A percentile compares a stretch with the other conserved stretches of the same genome.
Conservation (phyloP, 139 green algal genomes). For the Tetraselmis chui region DNA sequence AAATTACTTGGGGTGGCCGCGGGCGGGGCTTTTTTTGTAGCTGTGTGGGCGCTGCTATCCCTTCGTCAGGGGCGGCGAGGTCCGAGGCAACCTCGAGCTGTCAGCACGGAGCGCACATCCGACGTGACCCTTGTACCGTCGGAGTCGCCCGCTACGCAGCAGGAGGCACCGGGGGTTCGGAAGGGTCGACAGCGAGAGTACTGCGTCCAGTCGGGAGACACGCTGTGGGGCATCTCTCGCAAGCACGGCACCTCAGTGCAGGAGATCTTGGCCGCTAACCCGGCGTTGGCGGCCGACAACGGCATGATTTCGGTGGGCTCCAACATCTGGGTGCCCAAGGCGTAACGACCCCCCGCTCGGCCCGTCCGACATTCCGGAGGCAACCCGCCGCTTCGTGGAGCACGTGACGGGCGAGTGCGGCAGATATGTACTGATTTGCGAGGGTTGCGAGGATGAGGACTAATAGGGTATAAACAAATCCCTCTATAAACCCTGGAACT, state of each 20-base stretch:
- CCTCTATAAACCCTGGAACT: no score
- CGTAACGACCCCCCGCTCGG: no score
- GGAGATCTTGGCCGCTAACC: neutral
- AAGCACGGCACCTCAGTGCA: neutral
- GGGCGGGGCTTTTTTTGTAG: neutral
- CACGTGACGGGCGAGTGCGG: no score
- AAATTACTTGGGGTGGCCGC: neutral
- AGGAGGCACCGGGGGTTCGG: neutral
- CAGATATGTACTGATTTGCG: no score
- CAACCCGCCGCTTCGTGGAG: no score
- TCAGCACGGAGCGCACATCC: neutral
- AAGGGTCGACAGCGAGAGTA: neutral
- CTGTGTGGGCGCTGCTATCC: neutral
- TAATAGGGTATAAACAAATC: no score
- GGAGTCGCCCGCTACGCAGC: neutral
- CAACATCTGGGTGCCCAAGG: no score
- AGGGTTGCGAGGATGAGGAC: no score
- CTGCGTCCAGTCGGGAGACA: neutral
- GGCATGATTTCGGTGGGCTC: no score
- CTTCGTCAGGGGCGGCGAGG: neutral
- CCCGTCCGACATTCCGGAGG: no score
- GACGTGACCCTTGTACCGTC: neutral
- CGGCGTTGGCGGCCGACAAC: no score
- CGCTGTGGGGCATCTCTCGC: neutral
- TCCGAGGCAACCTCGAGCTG: neutral